Percentiles rank a stretch among this genome's conserved stretches.
phyloP scores from a whole-genome alignment of 2,329 filamentous ascomycete species.

The Penicillium sp. region DNA sequence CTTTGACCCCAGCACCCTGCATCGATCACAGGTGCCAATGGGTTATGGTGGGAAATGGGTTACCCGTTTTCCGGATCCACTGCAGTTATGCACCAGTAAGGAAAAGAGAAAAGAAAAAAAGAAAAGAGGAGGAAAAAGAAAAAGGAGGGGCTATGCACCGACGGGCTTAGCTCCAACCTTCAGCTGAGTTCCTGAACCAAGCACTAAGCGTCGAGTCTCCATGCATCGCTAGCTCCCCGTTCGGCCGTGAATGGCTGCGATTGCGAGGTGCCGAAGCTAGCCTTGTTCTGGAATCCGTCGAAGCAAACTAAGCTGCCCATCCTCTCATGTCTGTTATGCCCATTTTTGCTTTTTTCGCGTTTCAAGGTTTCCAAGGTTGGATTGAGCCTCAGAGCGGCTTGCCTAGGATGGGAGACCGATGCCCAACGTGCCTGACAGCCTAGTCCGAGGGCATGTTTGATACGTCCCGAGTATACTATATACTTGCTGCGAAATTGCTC shows the following conservation, averaged over 20 bases:
- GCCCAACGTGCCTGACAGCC: neutral
- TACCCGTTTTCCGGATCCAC: constrained; percentile 10
- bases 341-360: neutral
- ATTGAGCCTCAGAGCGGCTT: constrained; percentile 13
- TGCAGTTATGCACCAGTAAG: neutral
- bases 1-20: constrained; percentile 20
- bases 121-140: constrained; percentile 8
- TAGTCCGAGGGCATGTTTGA: neutral
- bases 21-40: constrained; percentile 20
- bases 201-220: neutral
- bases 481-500: neutral
- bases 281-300: constrained; percentile 19
- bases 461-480: neutral
- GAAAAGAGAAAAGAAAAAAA: constrained; percentile 2
- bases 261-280: constrained; percentile 14
- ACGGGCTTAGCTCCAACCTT: constrained; percentile 21
- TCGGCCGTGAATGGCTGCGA: constrained; percentile 5
- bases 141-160: constrained; percentile 11
- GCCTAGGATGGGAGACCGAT: neutral
- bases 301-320: neutral
- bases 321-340: too few species aligned
- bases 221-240: neutral
- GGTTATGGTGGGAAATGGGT: constrained; percentile 3
- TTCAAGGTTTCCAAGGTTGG: neutral
- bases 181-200: constrained; percentile 13